Evolutionary conservation across 371 early-diverging fungal species (phyloP).

Genomic region (Mucor plumbeus): DNA sequence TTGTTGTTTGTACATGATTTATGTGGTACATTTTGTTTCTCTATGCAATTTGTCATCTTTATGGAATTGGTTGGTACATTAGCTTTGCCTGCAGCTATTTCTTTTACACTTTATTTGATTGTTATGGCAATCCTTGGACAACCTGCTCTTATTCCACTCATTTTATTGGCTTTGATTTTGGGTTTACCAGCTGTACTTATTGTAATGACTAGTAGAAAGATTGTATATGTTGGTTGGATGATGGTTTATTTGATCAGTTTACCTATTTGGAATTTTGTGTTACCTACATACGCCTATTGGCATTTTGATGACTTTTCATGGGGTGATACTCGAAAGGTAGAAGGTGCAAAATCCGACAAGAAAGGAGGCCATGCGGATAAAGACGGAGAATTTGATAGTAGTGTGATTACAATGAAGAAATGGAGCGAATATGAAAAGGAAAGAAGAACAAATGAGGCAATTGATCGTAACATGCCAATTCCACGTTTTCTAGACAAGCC

Average conservation of each 20-base stretch:
- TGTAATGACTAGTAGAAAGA: conserved; percentile 87
- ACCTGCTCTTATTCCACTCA: conserved; percentile 75
- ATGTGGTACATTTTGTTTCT: conserved; percentile 98
- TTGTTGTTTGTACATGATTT: conserved; percentile 93
- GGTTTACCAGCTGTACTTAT: conserved; percentile 96
- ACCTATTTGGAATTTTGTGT: conserved; percentile 98
- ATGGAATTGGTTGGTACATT: conserved; percentile 98
- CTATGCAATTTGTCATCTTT: conserved; percentile 98
- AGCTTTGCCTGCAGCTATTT: conserved; percentile 97
- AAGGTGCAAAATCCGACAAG: conserved; percentile 64
- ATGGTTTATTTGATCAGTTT: conserved; percentile 88
- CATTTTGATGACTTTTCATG: conserved; percentile 99
- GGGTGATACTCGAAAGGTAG: conserved; percentile 96
- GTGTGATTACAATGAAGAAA: conserved; percentile 68
- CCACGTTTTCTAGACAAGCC: conserved; percentile 26
- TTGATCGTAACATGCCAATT: conserved; percentile 27
- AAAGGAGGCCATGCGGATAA: conserved; percentile 63
- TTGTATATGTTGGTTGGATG: conserved; percentile 97
- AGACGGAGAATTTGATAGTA: conserved; percentile 69
- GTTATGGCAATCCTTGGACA: conserved; percentile 59
- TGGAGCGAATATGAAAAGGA: conserved; percentile 75
- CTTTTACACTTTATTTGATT: conserved; percentile 87
- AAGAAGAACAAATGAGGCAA: conserved; percentile 36
- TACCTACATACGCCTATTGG: conserved; percentile 99
- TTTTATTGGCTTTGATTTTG: conserved; percentile 80